Evolutionary conservation across 2,329 filamentous ascomycete species (phyloP).

Genomic region (Mariannaea sp.): DNA sequence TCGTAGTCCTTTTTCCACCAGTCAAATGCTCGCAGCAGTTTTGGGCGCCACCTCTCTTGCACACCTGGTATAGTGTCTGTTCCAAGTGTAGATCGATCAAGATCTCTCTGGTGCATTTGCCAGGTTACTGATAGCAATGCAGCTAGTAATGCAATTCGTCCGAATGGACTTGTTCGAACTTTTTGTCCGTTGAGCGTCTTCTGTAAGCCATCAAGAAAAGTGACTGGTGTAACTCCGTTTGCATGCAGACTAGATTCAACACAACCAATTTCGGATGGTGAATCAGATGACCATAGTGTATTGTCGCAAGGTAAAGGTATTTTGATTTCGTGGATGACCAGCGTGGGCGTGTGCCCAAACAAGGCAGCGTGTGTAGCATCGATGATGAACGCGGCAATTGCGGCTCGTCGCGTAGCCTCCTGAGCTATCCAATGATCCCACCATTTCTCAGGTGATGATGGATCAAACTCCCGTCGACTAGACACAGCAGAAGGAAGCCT

Average conservation of each 20-base stretch:
- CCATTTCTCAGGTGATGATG: slow-evolving; percentile 34
- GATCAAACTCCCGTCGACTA: slow-evolving; percentile 26
- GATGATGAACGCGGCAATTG: slow-evolving; percentile 37
- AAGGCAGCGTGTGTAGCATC: slow-evolving; percentile 38
- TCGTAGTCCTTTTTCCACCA: slow-evolving; percentile 40
- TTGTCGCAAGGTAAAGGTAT: slow-evolving; percentile 38
- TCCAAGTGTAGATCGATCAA: slow-evolving; percentile 35
- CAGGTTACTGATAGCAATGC: slow-evolving; percentile 36
- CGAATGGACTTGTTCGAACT: slow-evolving; percentile 37
- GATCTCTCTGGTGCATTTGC: slow-evolving; percentile 38
- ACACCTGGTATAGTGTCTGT: slow-evolving; percentile 35
- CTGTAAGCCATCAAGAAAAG: slow-evolving; percentile 37
- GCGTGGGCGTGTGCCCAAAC: slow-evolving; percentile 37
- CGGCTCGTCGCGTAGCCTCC: slow-evolving; percentile 37
- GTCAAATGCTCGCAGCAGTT: slow-evolving; percentile 35
- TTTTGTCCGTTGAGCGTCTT: slow-evolving; percentile 36
- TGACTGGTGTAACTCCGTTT: slow-evolving; percentile 35
- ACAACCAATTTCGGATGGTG: slow-evolving; percentile 37
- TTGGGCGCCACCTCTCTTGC: slow-evolving; percentile 37
- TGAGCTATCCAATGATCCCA: slow-evolving; percentile 41
- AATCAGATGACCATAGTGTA: slow-evolving; percentile 38
- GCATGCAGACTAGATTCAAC: slow-evolving; percentile 38
- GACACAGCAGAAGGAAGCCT: slow-evolving; percentile 18
- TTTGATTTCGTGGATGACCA: slow-evolving; percentile 39
- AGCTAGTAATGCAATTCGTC: slow-evolving; percentile 33